phyloP scores from a whole-genome alignment of 1,284 basidiomycete species.

The Ganoderma meredithae region DNA sequence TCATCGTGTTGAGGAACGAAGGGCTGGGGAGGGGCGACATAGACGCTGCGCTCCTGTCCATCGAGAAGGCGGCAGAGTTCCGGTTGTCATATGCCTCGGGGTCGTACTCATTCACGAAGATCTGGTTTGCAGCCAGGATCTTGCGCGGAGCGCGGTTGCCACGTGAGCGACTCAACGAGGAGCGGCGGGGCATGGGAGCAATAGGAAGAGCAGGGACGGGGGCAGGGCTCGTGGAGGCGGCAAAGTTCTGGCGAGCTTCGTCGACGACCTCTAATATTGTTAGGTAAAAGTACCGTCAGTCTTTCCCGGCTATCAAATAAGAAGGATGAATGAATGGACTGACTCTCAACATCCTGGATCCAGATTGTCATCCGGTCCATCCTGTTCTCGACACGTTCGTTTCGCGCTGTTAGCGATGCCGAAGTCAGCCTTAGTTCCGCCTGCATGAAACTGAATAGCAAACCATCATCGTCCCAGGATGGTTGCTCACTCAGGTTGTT shows the following conservation, averaged over 20 bases:
- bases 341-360: constrained; percentile 82
- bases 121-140: constrained; percentile 72
- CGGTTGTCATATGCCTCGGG: constrained; percentile 38
- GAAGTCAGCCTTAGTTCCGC: constrained; percentile 45
- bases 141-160: constrained; percentile 64
- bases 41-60: constrained; percentile 39
- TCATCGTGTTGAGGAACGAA: constrained; percentile 28
- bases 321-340: constrained; percentile 41
- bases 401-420: constrained; percentile 5
- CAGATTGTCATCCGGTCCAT: constrained; percentile 76
- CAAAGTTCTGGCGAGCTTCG: constrained; percentile 76
- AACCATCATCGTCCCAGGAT: constrained; percentile 57
- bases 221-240: constrained; percentile 52
- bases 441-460: constrained; percentile 40
- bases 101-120: constrained; percentile 61
- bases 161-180: constrained; percentile 49
- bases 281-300: constrained; percentile 1
- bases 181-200: constrained; percentile 59
- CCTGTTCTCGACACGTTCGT: constrained; percentile 52
- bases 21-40: constrained; percentile 33
- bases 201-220: constrained; percentile 68
- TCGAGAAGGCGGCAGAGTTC: constrained; percentile 15
- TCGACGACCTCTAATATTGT: constrained; percentile 70
- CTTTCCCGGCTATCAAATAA: constrained; percentile 8
- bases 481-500: constrained; percentile 45